Base-by-base conservation (phyloP, 208 protist species). In the Acanthamoeba pearcei region DNA sequence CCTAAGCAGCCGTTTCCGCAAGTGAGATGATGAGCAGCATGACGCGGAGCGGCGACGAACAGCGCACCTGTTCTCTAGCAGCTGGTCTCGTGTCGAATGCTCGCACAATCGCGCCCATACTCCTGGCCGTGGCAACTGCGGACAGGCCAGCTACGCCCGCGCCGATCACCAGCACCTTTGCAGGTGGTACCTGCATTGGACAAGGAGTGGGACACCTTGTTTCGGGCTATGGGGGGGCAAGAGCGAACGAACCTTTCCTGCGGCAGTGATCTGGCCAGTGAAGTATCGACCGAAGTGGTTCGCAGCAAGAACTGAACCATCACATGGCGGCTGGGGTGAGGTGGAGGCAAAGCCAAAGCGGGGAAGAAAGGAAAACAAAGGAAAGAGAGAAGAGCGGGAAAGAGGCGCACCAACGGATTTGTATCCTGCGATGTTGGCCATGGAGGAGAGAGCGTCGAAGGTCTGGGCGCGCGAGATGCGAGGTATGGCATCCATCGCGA, bases 341-440 rank as follows among this genome's bases (percentile, higher is more conserved):
- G n/a, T n/a, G 32, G 60, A 89, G n/a, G 1, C 5, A 5, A 57
- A 1, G 51, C 3, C 35, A 86, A 80, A 0, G 29, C 3, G 32
- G n/a, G n/a, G n/a, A n/a, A n/a, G 24, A 62, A 60, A 42, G n/a
- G 29, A 53, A 80, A 13, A 22, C 6, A 51, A 80, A 80, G 5
- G 72, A 80, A 42, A 27, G n/a, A 24, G 19, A 80, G 72, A 80
- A 76, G 19, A 2, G n/a, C 15, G 15, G 35, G 32, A 35, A 93
- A 13, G 57, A 10, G 46, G 2, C 1, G 32, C 70, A 94, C 76
- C 76, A 32, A 98, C 97, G 3, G 98, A 98, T 49, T 97, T 97
- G 95, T 99, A 99, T 80, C 98, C 98, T 12, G 98, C 95, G 70
- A 99, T 98, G 95, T 99, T 99, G 15, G 97, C 97, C 98, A 98